Base-by-base conservation (phyloP, 768 basidiomycete genomes). In the Tulasnella sp. region DNA sequence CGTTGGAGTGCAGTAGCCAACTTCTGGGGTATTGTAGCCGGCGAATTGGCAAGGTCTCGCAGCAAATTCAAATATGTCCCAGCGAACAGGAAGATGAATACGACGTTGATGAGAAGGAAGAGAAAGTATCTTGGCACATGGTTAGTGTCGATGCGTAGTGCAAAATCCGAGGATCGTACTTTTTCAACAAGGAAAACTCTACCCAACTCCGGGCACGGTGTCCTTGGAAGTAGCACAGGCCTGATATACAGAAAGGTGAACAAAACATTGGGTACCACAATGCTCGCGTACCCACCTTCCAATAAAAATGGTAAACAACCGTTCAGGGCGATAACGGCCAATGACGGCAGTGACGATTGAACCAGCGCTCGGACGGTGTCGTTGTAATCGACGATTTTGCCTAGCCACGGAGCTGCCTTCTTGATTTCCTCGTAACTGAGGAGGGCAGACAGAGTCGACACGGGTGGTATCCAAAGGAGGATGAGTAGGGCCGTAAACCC, bases 341-440 rank as follows among this genome's bases (percentile, higher is more conserved):
- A 76, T 23, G 86, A 86, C 1, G 96, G 94, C 49, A 99, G 71
- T 1, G 93, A 92, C 62, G 93, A 98, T 70, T 97, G 92, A 19
- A 97, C 88, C 37, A 99, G 77, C 0, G 88, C 91, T 21, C 83
- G 78, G 19, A 96, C 70, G 60, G 82, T 80, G 39, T 80, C 81
- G 63, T 86, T 91, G 50, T 76, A 75, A 60, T 96, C 86, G 62
- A 99, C 91, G 8, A 91, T 67, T n/a, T 68, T 65, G 1, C 86
- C 90, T 2, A 99, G 74, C 83, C 90, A 88, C 0, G 96, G 96
- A 74, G 83, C 76, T 1, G 77, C 75, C 65, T 86, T 87, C 72
- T 91, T 87, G 68, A 99, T 93, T 67, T 96, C 93, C 62, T 86
- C 77, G 70, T 92, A 97, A 62, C 87, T 92, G 60, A 99, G 74